Percentiles rank a stretch among this genome's conserved stretches.
Conservation (phyloP, 371 early-diverging fungal species). For the Apophysomyces variabilis region DNA sequence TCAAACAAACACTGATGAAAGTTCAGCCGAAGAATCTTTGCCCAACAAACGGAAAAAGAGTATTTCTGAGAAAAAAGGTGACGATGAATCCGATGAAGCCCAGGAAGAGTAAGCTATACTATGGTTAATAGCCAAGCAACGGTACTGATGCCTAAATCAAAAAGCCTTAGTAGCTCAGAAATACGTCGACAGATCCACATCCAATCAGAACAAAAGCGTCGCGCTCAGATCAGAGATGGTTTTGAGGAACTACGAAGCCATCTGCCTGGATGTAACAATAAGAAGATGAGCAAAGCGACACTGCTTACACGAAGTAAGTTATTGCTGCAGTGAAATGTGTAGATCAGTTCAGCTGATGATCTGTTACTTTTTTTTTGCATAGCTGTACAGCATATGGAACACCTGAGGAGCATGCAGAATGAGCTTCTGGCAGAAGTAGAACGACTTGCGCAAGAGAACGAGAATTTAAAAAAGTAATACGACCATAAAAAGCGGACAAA, state of each 20-base stretch:
- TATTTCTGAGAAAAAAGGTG: constrained; percentile 27
- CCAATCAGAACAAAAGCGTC: constrained; percentile 58
- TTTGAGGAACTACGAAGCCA: constrained; percentile 59
- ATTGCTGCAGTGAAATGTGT: neutral
- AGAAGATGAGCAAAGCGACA: constrained; percentile 64
- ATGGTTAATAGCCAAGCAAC: neutral
- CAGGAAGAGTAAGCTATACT: constrained; percentile 21
- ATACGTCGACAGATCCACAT: constrained; percentile 59
- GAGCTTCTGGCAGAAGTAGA: constrained; percentile 55
- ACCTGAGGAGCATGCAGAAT: constrained; percentile 47
- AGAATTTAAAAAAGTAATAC: constrained; percentile 51
- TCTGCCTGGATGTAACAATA: constrained; percentile 55
- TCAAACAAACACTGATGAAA: constrained; percentile 17
- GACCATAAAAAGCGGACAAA: neutral
- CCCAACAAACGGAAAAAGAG: constrained; percentile 29
- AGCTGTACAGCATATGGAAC: constrained; percentile 58
- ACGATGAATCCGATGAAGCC: constrained; percentile 20
- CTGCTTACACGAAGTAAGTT: constrained; percentile 56
- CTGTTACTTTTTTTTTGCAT: constrained; percentile 5
- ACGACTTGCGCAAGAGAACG: constrained; percentile 53
- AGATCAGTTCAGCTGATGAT: neutral
- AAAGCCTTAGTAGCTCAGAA: constrained; percentile 35
- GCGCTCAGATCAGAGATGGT: constrained; percentile 57
- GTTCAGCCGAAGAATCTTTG: constrained; percentile 14
- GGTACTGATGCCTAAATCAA: no score